phyloP scores from a whole-genome alignment of 495 filamentous ascomycete genomes.

The Ramalina peruviana region DNA sequence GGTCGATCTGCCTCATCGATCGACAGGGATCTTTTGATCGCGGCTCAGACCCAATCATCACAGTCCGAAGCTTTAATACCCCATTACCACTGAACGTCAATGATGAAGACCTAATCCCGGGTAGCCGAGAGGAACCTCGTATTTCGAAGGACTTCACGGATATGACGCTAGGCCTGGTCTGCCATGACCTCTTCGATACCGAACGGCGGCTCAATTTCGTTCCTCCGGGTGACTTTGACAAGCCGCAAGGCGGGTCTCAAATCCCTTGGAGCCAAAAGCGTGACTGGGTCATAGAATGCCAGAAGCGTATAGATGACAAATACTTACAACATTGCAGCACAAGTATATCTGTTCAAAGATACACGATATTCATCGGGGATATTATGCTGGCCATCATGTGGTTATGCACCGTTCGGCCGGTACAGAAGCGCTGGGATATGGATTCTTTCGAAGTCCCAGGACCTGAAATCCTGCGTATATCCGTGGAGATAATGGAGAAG shows the following conservation, averaged over 20 bases:
- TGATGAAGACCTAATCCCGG: slow-evolving; percentile 7
- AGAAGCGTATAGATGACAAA: slow-evolving; percentile 1
- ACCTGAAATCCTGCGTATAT: neutral
- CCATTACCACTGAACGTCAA: slow-evolving; percentile 36
- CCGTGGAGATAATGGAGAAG: slow-evolving; percentile 5
- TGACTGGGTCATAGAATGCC: neutral
- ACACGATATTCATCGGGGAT: neutral
- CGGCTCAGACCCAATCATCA: slow-evolving; percentile 52
- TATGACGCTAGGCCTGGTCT: slow-evolving; percentile 7
- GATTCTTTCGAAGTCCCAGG: neutral
- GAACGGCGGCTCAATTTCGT: neutral
- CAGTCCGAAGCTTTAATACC: slow-evolving; percentile 47
- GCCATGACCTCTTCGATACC: slow-evolving; percentile 2
- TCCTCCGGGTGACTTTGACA: neutral
- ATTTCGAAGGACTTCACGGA: slow-evolving; percentile 1
- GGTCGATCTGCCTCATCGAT: slow-evolving; percentile 61
- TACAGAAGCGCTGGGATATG: neutral
- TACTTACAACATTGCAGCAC: neutral
- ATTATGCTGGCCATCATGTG: slow-evolving; percentile 1
- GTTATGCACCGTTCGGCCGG: neutral
- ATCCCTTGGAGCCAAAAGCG: neutral
- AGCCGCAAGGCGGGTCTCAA: neutral
- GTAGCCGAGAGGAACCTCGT: neutral
- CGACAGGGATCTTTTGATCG: slow-evolving; percentile 58
- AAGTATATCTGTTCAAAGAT: neutral